Percentiles rank a stretch among this genome's conserved stretches.
Evolutionary conservation across 257 asterid species (phyloP).

Genomic region (Solanum arcanum): DNA sequence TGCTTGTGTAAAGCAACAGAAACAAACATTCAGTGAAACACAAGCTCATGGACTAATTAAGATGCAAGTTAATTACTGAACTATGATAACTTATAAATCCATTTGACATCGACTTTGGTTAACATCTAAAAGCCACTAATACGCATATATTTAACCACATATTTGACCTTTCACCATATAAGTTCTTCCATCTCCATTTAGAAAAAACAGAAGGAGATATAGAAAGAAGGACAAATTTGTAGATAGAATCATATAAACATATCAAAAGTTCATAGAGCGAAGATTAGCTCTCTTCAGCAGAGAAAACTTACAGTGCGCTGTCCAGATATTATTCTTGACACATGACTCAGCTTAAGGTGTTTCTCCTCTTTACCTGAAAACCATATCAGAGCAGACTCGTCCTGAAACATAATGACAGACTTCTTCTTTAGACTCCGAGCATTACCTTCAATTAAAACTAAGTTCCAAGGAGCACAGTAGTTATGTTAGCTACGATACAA

Average conservation of each 20-base stretch:
- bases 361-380: slow-evolving; percentile 93
- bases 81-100: background rate
- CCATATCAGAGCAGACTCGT: slow-evolving; percentile 90
- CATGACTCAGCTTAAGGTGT: slow-evolving; percentile 75
- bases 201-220: background rate
- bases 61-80: background rate
- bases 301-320: slow-evolving; percentile 83
- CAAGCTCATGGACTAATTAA: background rate
- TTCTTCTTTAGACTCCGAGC: background rate
- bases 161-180: background rate
- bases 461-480: background rate
- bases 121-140: background rate
- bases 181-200: background rate
- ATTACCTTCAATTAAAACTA: background rate
- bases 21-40: background rate
- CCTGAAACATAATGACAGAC: slow-evolving; percentile 33
- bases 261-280: background rate
- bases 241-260: background rate
- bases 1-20: background rate
- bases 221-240: background rate
- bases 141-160: background rate
- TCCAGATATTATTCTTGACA: slow-evolving; percentile 88
- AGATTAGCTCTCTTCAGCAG: background rate
- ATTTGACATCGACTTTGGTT: background rate
- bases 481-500: background rate